Base-by-base conservation (phyloP, 495 filamentous ascomycete species). In the Astrothelium macrocarpum region DNA sequence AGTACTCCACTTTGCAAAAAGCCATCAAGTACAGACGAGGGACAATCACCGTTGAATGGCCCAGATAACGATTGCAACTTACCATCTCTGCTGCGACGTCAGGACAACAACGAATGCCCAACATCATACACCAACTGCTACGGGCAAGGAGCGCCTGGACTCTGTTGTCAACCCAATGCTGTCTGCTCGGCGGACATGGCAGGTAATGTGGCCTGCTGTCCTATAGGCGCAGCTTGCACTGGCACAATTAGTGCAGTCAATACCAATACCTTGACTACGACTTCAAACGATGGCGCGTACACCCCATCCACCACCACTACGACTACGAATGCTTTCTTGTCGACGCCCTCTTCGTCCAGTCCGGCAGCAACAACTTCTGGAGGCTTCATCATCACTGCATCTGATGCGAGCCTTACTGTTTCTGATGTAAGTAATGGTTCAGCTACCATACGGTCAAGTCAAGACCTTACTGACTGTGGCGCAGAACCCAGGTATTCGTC, bases 141-240 rank as follows among this genome's bases (percentile, higher is more conserved):
- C 11, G 77, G 76, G 46, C 66, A 81, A 58, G 80, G 76, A 53
- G 75, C 80, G 43, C 72, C 78, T 7, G 75, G 74, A 34, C 76
- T 82, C 66, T 89, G 86, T 73, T 89, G 86, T 68, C 71, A 66
- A 29, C 64, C 74, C 26, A 78, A 76, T 46, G 77, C 81, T 14
- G 75, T 75, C 36, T 89, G 86, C 70, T 79, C 83, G 23, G 73
- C 75, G 31, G 86, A 89, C 70, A 71, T 70, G 32, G 82, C 80
- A 23, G 75, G 82, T 65, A 79, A 87, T 63, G 80, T 87, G 62
- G 86, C 85, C 32, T 89, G 86, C 73, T 89, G 86, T 72, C 84
- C 84, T 7, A 77, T 73, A 12, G 79, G 81, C 43, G 81, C 82
- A 39, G 81, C 73, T 36, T 89, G 86, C 69, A 88, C 84, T 0